Evolutionary conservation across 1,284 basidiomycete genomes (phyloP).

Genomic region (Fistulina hepatica): DNA sequence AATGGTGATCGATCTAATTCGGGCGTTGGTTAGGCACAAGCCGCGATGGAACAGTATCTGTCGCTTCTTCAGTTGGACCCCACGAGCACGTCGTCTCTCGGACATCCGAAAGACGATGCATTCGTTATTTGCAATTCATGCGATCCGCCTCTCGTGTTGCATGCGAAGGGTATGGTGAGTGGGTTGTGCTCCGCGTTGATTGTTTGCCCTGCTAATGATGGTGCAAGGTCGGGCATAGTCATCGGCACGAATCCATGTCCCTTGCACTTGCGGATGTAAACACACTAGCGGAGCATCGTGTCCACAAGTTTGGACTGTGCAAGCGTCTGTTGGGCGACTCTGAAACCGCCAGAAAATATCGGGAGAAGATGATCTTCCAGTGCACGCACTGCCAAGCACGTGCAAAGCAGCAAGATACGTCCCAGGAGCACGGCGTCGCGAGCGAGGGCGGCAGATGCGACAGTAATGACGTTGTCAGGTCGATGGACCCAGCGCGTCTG

Average conservation of each 20-base stretch:
- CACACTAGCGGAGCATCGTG: not conserved
- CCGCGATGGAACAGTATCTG: conserved; percentile 29
- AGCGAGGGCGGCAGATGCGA: not conserved
- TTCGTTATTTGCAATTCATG: conserved; percentile 43
- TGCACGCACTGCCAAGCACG: not conserved
- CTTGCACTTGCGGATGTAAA: conserved; percentile 20
- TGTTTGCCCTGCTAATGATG: not conserved
- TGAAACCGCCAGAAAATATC: not conserved
- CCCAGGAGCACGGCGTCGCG: no score
- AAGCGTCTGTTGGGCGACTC: not conserved
- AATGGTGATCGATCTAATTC: not conserved
- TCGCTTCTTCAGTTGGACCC: conserved; percentile 21
- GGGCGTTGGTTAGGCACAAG: conserved; percentile 29
- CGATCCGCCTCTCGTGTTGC: conserved; percentile 37
- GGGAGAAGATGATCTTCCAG: not conserved
- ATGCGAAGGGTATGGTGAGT: conserved; percentile 37
- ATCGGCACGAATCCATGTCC: conserved; percentile 47
- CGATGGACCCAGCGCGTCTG: not conserved
- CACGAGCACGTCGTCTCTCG: conserved; percentile 21
- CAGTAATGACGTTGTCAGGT: not conserved
- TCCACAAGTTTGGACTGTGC: not conserved
- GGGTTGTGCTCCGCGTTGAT: not conserved
- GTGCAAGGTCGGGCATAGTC: conserved; percentile 45
- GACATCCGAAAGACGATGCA: conserved; percentile 19
- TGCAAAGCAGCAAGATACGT: no score